Evolutionary conservation across 129 eudicot genomes (phyloP).

Genomic region (Centella asiatica): DNA sequence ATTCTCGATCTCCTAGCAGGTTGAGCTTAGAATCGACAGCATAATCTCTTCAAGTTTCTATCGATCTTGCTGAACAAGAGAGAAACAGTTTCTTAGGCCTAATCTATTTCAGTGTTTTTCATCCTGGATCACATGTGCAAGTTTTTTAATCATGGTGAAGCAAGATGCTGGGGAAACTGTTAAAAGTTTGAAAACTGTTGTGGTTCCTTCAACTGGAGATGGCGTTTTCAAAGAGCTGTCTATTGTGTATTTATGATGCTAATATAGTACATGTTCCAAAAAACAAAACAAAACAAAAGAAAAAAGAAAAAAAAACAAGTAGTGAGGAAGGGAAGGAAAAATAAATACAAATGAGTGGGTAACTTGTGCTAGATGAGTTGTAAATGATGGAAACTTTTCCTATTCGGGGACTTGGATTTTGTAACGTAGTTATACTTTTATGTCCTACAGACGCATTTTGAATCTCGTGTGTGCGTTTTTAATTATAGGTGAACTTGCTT

Average conservation of each 20-base stretch:
- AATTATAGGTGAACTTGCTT: background rate
- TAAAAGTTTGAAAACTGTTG: background rate
- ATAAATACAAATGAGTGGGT: too few relatives aligned
- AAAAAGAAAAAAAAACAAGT: background rate
- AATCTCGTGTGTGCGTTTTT: background rate
- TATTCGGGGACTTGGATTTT: too few relatives aligned
- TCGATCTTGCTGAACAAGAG: background rate
- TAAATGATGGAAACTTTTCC: background rate
- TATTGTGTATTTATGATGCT: too few relatives aligned
- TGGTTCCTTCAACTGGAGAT: background rate
- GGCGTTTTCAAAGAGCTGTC: background rate
- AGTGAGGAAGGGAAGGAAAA: background rate
- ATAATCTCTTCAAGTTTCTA: background rate
- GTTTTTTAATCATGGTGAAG: background rate
- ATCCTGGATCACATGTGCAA: too few relatives aligned
- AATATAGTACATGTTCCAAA: too few relatives aligned
- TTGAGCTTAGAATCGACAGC: conserved; percentile 4
- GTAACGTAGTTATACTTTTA: too few relatives aligned
- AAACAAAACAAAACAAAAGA: too few relatives aligned
- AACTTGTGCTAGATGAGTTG: background rate
- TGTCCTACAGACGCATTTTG: too few relatives aligned
- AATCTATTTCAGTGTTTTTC: too few relatives aligned
- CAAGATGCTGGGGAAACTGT: background rate
- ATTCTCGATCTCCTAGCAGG: background rate
- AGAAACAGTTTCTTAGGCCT: too few relatives aligned